Base-by-base conservation (phyloP, 2,329 filamentous ascomycete genomes). In the Aspergillus ustus region DNA sequence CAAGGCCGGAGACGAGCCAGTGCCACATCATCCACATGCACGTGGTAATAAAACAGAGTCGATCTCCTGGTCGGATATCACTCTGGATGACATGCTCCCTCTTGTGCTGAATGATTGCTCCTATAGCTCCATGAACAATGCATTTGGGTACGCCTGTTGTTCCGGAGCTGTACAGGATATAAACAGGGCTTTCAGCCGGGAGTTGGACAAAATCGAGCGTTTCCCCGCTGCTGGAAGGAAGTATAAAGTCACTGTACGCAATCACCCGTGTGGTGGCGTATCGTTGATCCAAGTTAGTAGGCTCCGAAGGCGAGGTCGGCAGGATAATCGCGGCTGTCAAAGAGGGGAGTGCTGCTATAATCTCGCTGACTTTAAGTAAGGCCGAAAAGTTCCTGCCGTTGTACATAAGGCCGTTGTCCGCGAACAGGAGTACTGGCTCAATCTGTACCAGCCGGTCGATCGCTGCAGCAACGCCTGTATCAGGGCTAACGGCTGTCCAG, bases 61-160 rank as follows among this genome's bases (percentile, higher is more conserved):
- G 31, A 7, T 34, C 31, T 11, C 31, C 31, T 7, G 31, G 3
- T 34, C 31, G 31, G 6, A 34, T 34, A 34, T 34, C 31, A 34
- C 31, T 34, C 31, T 34, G 31, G 31, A 34, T 34, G 31, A 34
- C 31, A 34, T 34, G 31, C 31, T 34, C 31, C 31, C 31, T 34
- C 31, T 34, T 34, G 31, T 34, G 31, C 31, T 34, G 31, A 7
- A 34, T 34, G 31, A 34, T 34, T 34, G 13, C 31, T 8, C 31
- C 31, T 34, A 34, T 34, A 34, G 31, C 73, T 0, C 87, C 89
- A 73, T 96, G 92, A 2, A 93, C 91, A 65, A 96, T 95, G 63
- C 91, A 92, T 71, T 96, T 96, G 15, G 92, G 92, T 28, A 85
- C 87, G 4, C 92, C 92, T 0, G 92, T 95, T 0, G 92, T 96